Evolutionary conservation across 768 basidiomycete species (phyloP), one percentile per base, ranked within the genome.

Genomic region (Lactifluus hygrophoroides): DNA sequence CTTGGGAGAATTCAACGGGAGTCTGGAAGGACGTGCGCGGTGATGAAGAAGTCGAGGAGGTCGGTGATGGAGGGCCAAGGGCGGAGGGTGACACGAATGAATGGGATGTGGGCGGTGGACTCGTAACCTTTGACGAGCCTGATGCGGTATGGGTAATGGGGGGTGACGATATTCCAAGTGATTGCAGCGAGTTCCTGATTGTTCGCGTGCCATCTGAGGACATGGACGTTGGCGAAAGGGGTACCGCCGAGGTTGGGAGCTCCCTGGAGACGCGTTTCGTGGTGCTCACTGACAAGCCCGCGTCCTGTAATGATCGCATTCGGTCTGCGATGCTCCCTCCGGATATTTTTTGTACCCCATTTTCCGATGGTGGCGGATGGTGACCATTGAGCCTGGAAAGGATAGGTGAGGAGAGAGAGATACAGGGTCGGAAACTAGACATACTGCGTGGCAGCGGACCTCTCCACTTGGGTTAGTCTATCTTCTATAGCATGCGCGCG

Each of bases 241-340:
- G 58, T 37, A 58, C 34, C 17, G 66, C 72, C 54, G 78, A 73
- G 37, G 71, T 59, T 50, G 70, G 67, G 10, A 76, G 58, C 64
- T 84, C 82, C 58, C 80, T 81, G 43, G 84, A 82, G 50, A 77
- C 68, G 37, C 81, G 78, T 68, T 86, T 88, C 13, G 78, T 65
- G 5, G 71, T 67, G 50, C 56, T 32, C 17, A 84, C 77, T 11
- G 77, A 74, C 67, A 94, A 70, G 1, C 93, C 93, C 47, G 80
- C 84, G 58, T 81, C 82, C 67, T 85, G 79, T 19, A 95, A 72
- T 16, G 86, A 82, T 64, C 79, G 82, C 72, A 93, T 78, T 50
- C 93, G 81, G 73, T 92, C 91, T 25, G 87, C 86, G 58, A 95
- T 90, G 50, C 82, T 84, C 6, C 77, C 82, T n/a, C 83, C 85